phyloP scores from a whole-genome alignment of 2,329 filamentous ascomycete species.

The Fusarium secorum region DNA sequence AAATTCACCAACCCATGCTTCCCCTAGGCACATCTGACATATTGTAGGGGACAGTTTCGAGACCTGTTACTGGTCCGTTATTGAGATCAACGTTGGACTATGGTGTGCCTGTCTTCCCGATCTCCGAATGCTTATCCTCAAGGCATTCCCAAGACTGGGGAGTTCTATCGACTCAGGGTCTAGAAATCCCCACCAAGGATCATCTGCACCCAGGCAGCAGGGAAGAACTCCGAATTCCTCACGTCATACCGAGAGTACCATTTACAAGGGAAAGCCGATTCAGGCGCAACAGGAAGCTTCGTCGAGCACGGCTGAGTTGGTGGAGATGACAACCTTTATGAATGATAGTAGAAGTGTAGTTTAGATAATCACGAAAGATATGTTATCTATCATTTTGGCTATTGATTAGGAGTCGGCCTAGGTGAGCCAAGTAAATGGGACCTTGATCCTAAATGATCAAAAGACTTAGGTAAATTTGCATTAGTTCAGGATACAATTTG shows the following conservation, averaged over 20 bases:
- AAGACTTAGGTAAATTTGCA: too few relatives aligned
- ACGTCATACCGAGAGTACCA: neutral
- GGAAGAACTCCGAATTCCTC: neutral
- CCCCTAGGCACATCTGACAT: neutral
- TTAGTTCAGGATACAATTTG: too few relatives aligned
- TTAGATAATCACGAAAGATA: accelerated
- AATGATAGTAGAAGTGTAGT: neutral
- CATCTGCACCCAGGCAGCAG: neutral
- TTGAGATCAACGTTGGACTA: neutral
- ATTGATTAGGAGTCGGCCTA: accelerated
- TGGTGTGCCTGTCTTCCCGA: conserved; percentile 4
- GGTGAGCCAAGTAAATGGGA: too few relatives aligned
- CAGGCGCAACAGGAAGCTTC: neutral
- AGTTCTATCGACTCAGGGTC: neutral
- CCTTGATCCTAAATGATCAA: too few relatives aligned
- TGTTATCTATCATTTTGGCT: neutral
- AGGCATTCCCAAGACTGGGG: neutral
- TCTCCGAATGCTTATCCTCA: neutral
- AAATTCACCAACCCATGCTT: neutral
- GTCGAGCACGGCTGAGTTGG: conserved; percentile 2
- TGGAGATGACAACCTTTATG: neutral
- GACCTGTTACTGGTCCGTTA: neutral
- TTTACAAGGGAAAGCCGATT: neutral
- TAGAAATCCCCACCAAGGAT: neutral
- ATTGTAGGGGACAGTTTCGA: neutral